Evolutionary conservation across 257 asterid genomes (phyloP), one percentile per base, ranked within the genome.

Genomic region (Anisodus acutangulus): DNA sequence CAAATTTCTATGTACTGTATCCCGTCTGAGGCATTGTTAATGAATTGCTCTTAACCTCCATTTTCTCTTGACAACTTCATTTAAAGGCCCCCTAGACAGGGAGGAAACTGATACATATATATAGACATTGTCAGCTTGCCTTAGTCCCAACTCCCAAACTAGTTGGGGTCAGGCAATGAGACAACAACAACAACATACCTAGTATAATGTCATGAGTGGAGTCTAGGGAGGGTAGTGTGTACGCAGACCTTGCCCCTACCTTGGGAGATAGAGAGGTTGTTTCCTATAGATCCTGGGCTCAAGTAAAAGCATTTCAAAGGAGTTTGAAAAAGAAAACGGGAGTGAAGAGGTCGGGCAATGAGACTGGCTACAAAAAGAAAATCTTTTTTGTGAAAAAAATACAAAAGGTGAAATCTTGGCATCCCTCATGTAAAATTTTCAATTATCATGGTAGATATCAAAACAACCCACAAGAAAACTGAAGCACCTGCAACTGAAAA

Each of bases 401-500:
- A 22, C 19, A 10, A 19, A 72, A 47, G 39, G 59, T 11, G 41
- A 43, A 69, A 69, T 45, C 41, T 19, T 22, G 58, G 43, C 41
- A 74, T 49, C 57, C 19, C 19, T 74, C 5, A 13, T 2, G 3
- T 22, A 26, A 74, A 12, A 19, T 51, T 76, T 76, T 51, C 63
- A 76, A 22, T 22, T 22, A 22, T 22, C 26, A 22, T 22, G 26
- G 26, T 22, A 22, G 26, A 51, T 26, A 51, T 6, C 5, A 51
- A 12, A 49, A 51, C 8, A 76, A 72, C 63, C 86, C 85, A 83
- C 84, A 80, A 87, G 87, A 84, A 85, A 83, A 80, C 83, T 86
- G 85, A 87, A 82, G 89, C 88, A 97, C 98, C 97, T 93, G 93
- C 90, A 97, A 87, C 91, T 92, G 98, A 87, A 97, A 97, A 88